Evolutionary conservation across 2,329 filamentous ascomycete genomes (phyloP).

Genomic region (Aspergillus novofumigatus): DNA sequence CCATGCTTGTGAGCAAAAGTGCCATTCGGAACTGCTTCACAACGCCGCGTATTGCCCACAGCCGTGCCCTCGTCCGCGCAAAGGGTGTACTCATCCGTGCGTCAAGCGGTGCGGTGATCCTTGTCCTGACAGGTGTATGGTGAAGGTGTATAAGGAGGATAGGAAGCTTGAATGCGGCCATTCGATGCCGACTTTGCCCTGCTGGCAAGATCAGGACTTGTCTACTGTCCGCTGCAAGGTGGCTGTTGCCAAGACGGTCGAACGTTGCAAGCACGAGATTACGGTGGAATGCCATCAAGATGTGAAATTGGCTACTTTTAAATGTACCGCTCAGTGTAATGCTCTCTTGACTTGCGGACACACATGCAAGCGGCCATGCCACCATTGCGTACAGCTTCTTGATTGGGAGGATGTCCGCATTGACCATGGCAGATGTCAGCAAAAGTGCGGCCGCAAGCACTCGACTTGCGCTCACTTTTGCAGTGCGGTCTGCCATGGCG

Average conservation of each 20-base stretch:
- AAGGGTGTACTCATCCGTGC: slow-evolving; percentile 42
- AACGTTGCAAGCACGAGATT: slow-evolving; percentile 54
- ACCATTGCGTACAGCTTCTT: slow-evolving; percentile 42
- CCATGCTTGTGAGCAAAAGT: slow-evolving; percentile 43
- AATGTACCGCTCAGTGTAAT: slow-evolving; percentile 50
- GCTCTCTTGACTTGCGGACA: slow-evolving; percentile 55
- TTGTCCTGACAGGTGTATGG: slow-evolving; percentile 36
- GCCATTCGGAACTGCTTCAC: slow-evolving; percentile 44
- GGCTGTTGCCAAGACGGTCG: slow-evolving; percentile 46
- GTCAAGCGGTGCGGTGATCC: slow-evolving; percentile 37
- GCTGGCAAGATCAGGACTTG: slow-evolving; percentile 43
- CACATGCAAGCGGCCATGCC: slow-evolving; percentile 49
- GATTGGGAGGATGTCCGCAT: slow-evolving; percentile 24
- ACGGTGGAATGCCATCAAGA: slow-evolving; percentile 49
- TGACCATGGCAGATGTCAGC: slow-evolving; percentile 42
- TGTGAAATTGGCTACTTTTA: slow-evolving; percentile 39
- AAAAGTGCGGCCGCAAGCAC: slow-evolving; percentile 49
- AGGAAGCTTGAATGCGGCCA: slow-evolving; percentile 28
- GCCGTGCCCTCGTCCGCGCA: slow-evolving; percentile 33
- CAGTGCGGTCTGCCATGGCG: slow-evolving; percentile 48
- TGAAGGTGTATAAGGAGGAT: slow-evolving; percentile 24
- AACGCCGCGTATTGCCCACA: slow-evolving; percentile 39
- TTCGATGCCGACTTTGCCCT: slow-evolving; percentile 24
- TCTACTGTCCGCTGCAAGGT: slow-evolving; percentile 47
- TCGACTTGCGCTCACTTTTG: slow-evolving; percentile 58